A percentile compares a stretch with the other conserved stretches of the same genome.
phyloP scores from a whole-genome alignment of 2,329 filamentous ascomycete genomes.

The Cytospora schulzeri region DNA sequence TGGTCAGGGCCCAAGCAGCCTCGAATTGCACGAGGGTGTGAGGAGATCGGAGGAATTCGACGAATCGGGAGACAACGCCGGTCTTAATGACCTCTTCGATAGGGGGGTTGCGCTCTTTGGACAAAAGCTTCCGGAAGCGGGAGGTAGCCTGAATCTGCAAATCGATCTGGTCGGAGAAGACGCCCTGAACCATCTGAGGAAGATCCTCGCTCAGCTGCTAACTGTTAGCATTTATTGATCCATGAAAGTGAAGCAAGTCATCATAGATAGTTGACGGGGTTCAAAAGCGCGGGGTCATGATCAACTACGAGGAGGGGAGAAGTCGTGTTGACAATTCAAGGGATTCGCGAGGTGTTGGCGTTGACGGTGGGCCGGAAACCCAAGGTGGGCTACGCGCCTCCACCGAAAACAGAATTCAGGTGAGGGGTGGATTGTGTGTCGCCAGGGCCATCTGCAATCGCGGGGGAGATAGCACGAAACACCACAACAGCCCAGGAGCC shows the following conservation, averaged over 20 bases:
- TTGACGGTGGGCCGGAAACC: slow-evolving; percentile 9
- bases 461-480: slow-evolving; percentile 4
- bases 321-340: neutral
- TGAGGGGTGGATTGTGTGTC: slow-evolving; percentile 24
- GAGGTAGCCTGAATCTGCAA: slow-evolving; percentile 96
- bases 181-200: slow-evolving; percentile 94
- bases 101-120: slow-evolving; percentile 97
- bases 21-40: slow-evolving; percentile 99
- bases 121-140: slow-evolving; percentile 96
- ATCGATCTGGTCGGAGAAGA: slow-evolving; percentile 99
- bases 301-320: neutral
- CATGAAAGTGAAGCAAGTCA: no score
- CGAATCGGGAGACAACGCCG: slow-evolving; percentile 94
- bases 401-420: slow-evolving; percentile 14
- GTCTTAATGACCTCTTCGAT: slow-evolving; percentile 99
- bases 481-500: neutral
- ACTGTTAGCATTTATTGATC: slow-evolving; percentile 34
- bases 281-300: neutral
- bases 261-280: neutral
- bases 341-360: slow-evolving; percentile 11
- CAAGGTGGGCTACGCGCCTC: slow-evolving; percentile 21
- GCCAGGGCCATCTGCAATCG: slow-evolving; percentile 11
- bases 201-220: slow-evolving; percentile 92
- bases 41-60: slow-evolving; percentile 96
- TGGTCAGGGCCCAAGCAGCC: slow-evolving; percentile 97